Conservation (phyloP, 306 rosid species). For the Erythrophleum fordii region DNA sequence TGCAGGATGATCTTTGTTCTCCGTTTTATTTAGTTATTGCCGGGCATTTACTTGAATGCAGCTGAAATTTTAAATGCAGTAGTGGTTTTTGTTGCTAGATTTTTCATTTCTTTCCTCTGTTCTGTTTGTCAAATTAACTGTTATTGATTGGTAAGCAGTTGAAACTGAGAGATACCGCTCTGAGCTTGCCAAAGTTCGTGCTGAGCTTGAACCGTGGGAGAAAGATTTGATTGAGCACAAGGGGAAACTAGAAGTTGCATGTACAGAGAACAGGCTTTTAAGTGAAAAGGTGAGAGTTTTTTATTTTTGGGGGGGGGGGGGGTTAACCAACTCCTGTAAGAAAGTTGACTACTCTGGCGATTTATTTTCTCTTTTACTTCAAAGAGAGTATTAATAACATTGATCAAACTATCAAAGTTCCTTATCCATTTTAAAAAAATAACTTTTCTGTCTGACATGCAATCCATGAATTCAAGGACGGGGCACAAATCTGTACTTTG, state of each 20-base stretch:
- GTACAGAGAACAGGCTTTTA: conserved; percentile 73
- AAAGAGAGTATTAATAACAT: conserved; percentile 16
- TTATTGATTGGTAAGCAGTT: conserved; percentile 58
- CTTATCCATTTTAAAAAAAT: background rate
- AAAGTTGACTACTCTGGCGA: background rate
- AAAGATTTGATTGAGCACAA: conserved; percentile 84
- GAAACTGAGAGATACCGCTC: conserved; percentile 83
- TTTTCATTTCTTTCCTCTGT: background rate
- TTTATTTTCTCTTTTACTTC: conserved; percentile 25
- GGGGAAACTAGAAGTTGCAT: conserved; percentile 90
- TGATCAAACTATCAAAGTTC: conserved; percentile 2
- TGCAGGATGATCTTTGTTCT: conserved; percentile 13
- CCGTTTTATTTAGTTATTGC: conserved; percentile 10
- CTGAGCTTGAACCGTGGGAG: conserved; percentile 97
- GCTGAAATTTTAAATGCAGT: conserved; percentile 18
- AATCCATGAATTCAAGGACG: conserved; percentile 2
- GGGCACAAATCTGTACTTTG: background rate
- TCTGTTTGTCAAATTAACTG: conserved; percentile 8
- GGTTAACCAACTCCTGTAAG: background rate
- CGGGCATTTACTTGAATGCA: background rate
- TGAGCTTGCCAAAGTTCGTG: conserved; percentile 83
- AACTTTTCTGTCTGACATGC: background rate
- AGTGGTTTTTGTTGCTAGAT: background rate
- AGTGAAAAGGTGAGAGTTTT: conserved; percentile 71
- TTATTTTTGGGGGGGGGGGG: too few relatives aligned